Evolutionary conservation across 208 protist genomes (phyloP), one percentile per base, ranked within the genome.

Genomic region (Angomonas ambiguus): DNA sequence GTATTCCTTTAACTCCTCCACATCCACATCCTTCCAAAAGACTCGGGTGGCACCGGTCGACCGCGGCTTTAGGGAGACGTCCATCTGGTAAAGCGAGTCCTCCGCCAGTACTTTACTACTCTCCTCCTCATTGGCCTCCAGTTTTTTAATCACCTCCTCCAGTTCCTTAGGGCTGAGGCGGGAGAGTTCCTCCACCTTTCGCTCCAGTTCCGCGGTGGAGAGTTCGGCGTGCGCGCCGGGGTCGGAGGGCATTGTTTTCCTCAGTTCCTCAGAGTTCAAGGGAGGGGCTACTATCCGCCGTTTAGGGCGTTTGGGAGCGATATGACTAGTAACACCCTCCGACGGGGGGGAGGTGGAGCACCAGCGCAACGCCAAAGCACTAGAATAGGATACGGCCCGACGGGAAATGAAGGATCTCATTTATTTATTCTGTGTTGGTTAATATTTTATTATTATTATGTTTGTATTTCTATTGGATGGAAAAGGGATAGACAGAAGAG

Each of bases 51-150:
- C 91, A 25, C 81, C 74, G 18, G 61, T 45, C 56, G 73, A 77
- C 53, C 84, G 85, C 28, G 86, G 73, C 61, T 82, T 82, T 31
- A 93, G 71, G 1, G 91, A 96, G 2, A 96, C 84, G 38, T 96
- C 91, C 87, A 96, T 94, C 71, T 96, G 91, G 57, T 94, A 94
- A 18, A 96, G 73, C 51, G 86, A 87, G 71, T 96, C 91, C 60
- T 94, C 83, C 55, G 65, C 72, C 20, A 96, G 83, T 51, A 93
- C 84, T 25, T 79, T 78, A 62, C 82, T 89, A 57, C 82, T 87
- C 60, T 77, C 82, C 28, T 89, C 70, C 71, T 94, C 83, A 53
- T 88, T 70, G 35, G 70, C 65, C 51, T 90, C 85, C 24, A 92
- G 74, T 59, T 79, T 72, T 32, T 62, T 38, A 62, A 86, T 77